Conservation (phyloP, 2,329 filamentous ascomycete genomes). For the Kalmusia sp. region DNA sequence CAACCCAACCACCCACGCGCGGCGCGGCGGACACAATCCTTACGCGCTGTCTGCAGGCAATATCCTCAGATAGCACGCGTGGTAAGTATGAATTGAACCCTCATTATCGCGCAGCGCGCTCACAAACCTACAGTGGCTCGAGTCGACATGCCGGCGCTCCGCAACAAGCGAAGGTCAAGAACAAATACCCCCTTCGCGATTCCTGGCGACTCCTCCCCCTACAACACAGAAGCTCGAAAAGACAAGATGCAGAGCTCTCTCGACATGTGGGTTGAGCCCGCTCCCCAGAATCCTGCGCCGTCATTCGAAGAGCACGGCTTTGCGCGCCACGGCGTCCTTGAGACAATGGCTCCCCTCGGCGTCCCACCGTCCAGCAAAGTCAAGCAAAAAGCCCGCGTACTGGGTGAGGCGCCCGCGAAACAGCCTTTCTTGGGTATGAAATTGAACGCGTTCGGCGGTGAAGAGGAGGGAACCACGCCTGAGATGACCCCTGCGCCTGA, state of each 20-base stretch:
- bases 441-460: conserved; percentile 43
- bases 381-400: conserved; percentile 61
- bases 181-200: conserved; percentile 47
- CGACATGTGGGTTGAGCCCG: conserved; percentile 65
- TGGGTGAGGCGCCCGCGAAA: conserved; percentile 44
- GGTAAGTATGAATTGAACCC: conserved; percentile 30
- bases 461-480: conserved; percentile 54
- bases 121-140: conserved; percentile 37
- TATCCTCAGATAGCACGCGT: conserved; percentile 38
- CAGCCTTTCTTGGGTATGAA: conserved; percentile 52
- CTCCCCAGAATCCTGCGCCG: conserved; percentile 60
- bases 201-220: conserved; percentile 36
- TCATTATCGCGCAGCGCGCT: conserved; percentile 31
- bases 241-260: conserved; percentile 47
- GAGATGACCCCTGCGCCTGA: conserved; percentile 52
- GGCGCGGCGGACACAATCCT: conserved; percentile 35
- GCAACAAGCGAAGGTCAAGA: conserved; percentile 45
- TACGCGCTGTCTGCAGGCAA: conserved; percentile 35
- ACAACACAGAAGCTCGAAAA: conserved; percentile 29
- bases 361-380: conserved; percentile 70
- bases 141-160: conserved; percentile 47
- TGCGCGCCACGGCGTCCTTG: conserved; percentile 75
- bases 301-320: conserved; percentile 82
- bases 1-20: conserved; percentile 33
- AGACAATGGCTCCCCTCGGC: conserved; percentile 84